Base-by-base conservation (phyloP, 768 basidiomycete species). In the Sarcomyxa edulis region DNA sequence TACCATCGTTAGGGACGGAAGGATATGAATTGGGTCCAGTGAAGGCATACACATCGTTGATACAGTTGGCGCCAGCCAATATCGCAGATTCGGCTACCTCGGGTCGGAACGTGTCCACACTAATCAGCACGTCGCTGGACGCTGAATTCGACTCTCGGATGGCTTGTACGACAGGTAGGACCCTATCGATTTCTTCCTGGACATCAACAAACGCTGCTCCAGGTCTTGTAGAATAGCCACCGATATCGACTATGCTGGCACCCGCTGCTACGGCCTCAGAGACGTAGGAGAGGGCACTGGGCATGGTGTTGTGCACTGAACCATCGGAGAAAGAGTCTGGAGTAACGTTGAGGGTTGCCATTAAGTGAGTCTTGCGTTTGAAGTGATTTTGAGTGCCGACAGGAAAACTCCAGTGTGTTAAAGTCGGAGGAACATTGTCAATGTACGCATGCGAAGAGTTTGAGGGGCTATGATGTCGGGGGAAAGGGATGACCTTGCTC, bases 261-360 rank as follows among this genome's bases (percentile, higher is more conserved):
- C 84, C 84, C 1, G 65, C 65, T 0, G 57, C 44, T 2, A 79
- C 64, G 0, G 89, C 69, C 3, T 61, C 35, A 3, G 52, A 45
- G 0, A 70, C 65, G 44, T 83, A 85, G 3, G 53, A 49, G 11
- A 91, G 50, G 0, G 84, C 86, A 7, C 67, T 55, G 0, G 69
- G 47, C 8, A 81, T 47, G 0, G 69, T 70, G 44, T 72, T 66
- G 55, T 84, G 68, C 14, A 59, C 53, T 1, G 79, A 71, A 7
- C 92, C 92, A 45, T 97, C 93, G 0, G 94, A 97, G 62, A 97
- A 97, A 0, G 94, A 96, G 60, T 99, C 95, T 2, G 95, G 94
- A 0, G 95, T 97, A 5, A 74, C 74, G 54, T 98, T 97, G 40
- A 99, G 72, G 1, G 89, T 96, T 0, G 84, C 84, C 95, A 98